Base-by-base conservation (phyloP, 2,329 filamentous ascomycete genomes). In the Delphinella strobiligena region DNA sequence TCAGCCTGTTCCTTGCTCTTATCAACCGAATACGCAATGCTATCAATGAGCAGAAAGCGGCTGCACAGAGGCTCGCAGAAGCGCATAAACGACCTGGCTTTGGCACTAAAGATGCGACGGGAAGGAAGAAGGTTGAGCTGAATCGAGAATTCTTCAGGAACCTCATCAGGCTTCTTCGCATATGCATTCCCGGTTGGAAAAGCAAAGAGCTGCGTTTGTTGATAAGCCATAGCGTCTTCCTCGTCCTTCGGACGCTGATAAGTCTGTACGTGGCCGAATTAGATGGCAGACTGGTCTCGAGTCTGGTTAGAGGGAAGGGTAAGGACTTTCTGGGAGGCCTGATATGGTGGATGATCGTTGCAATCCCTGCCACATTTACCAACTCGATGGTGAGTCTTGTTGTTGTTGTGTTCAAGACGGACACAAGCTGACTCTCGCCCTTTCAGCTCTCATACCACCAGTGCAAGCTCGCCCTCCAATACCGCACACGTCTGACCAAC, bases 331-430 rank as follows among this genome's bases (percentile, higher is more conserved):
- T 96, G 51, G 78, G 80, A 50, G 79, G 86, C 1, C 78, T 98
- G 51, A 75, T 93, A 4, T 95, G 89, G 87, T 98, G 91, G 91
- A 98, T 98, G 91, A 60, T 89, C 40, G 91, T 98, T 49, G 89
- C 91, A 18, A 73, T 98, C 12, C 91, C 91, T 8, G 91, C 91
- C 1, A 96, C 91, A 0, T 95, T 96, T 59, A 98, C 91, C 31
- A 98, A 98, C 61, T 95, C 88, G 1, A 98, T 98, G 91, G 84
- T 91, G 61, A 61, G 75, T 59, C 40, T 31, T 8, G 30, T 31
- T 5, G 2, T 34, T 10, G 22, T 31, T 30, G 5, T 31, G 19
- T 16, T 2, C 15, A 17, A 3, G 34, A 22, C 31, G 18, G 12
- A 33, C 15, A 19, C 17, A 16, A 35, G 19, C 14, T 12, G 16